Conservation (phyloP, 495 filamentous ascomycete genomes). For the Parachaetomium inaequale region DNA sequence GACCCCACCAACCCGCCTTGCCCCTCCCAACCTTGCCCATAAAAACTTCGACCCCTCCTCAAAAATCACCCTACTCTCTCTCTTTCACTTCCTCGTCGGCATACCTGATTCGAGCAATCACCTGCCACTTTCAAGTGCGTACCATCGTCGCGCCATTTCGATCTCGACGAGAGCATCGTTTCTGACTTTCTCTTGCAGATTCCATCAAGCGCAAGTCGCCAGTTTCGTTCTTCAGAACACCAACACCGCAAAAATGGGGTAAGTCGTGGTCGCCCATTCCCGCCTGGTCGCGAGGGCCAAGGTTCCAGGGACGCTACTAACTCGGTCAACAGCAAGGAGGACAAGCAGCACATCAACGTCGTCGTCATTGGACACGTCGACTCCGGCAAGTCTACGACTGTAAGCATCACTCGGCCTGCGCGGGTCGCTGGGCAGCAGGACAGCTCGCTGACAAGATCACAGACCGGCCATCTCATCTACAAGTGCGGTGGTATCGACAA, state of each 20-base stretch:
- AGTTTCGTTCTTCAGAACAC: slow-evolving; percentile 15
- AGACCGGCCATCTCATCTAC: slow-evolving; percentile 93
- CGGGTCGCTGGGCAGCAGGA: neutral
- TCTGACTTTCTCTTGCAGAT: slow-evolving; percentile 17
- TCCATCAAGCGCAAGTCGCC: slow-evolving; percentile 26
- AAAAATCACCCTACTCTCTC: slow-evolving; percentile 21
- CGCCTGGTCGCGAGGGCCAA: neutral
- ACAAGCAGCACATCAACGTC: slow-evolving; percentile 88
- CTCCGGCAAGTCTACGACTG: slow-evolving; percentile 98
- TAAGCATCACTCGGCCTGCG: slow-evolving; percentile 40
- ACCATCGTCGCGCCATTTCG: slow-evolving; percentile 7
- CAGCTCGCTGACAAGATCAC: slow-evolving; percentile 12
- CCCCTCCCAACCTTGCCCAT: slow-evolving; percentile 28
- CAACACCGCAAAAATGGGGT: slow-evolving; percentile 35
- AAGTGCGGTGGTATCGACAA: slow-evolving; percentile 99
- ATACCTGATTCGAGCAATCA: slow-evolving; percentile 40
- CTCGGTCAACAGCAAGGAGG: slow-evolving; percentile 64
- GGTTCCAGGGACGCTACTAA: slow-evolving; percentile 22
- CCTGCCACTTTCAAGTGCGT: slow-evolving; percentile 33
- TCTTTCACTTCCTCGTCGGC: slow-evolving; percentile 36
- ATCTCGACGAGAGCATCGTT: slow-evolving; percentile 6
- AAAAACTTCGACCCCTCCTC: slow-evolving; percentile 35
- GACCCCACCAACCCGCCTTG: slow-evolving; percentile 26
- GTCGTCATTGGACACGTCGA: slow-evolving; percentile 99
- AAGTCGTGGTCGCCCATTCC: slow-evolving; percentile 10